Percentiles rank a stretch among this genome's conserved stretches.
Evolutionary conservation across 305 asterid genomes (phyloP).

Genomic region (Galium porrigens): DNA sequence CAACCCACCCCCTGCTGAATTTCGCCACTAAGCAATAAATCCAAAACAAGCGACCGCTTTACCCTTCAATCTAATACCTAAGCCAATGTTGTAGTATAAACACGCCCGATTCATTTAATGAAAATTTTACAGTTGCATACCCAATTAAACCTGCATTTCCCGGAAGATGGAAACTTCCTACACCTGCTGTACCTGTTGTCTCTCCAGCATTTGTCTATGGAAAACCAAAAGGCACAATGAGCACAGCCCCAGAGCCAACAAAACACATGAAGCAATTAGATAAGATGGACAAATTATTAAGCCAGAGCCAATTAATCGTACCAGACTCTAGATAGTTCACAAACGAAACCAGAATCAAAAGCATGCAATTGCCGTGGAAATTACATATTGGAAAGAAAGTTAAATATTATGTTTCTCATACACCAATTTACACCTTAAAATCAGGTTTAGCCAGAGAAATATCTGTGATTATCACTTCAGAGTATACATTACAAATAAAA

Average conservation of each 20-base stretch:
- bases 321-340: not conserved
- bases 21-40: not conserved
- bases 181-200: slow-evolving; percentile 32
- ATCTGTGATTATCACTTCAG: not conserved
- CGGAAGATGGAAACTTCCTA: slow-evolving; percentile 50
- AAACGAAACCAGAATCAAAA: not conserved
- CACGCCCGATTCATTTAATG: not conserved
- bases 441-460: not conserved
- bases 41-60: not conserved
- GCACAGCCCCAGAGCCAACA: slow-evolving; percentile 14
- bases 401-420: not conserved
- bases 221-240: slow-evolving; percentile 23
- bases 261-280: slow-evolving; percentile 8
- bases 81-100: not conserved
- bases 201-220: slow-evolving; percentile 50
- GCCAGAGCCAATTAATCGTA: not conserved
- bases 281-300: not conserved
- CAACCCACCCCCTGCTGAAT: not conserved
- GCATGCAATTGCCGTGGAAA: not conserved
- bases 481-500: not conserved
- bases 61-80: not conserved
- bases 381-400: not conserved
- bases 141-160: slow-evolving; percentile 96
- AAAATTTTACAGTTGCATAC: slow-evolving; percentile 27
- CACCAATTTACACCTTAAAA: not conserved